Base-by-base conservation (phyloP, 2,329 filamentous ascomycete species). In the Cadophora sp. region DNA sequence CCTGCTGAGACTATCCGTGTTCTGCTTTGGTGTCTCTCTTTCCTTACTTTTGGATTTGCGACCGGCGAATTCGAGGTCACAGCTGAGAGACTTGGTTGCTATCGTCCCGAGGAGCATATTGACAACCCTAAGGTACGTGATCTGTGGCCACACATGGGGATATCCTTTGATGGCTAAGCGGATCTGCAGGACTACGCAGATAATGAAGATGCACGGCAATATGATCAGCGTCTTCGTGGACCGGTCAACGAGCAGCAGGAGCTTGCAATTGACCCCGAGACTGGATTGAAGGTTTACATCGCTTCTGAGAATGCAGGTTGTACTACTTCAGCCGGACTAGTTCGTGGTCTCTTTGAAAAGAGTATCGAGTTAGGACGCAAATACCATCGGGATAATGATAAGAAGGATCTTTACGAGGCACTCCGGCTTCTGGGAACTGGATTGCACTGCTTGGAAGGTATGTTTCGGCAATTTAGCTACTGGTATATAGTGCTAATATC, bases 271-370 rank as follows among this genome's bases (percentile, higher is more conserved):
- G 92, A 97, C 73, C 85, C 86, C 2, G 82, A 87, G 67, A 89
- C 89, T 9, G 91, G 91, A 75, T 85, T 97, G 81, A 97, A 97
- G 82, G 94, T 93, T 79, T 97, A 97, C 81, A 97, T 97, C 79
- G 93, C 94, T 56, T 93, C 93, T 68, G 94, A 97, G 79, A 82
- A 87, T 65, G 80, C 86, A 66, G 86, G 87, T 53, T 95, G 96
- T 78, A 91, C 91, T 79, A 97, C 91, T 51, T 96, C 92, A 50
- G 91, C 93, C 65, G 84, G 84, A 60, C 87, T 95, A 74, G 87
- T 97, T 69, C 88, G 91, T 62, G 84, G 86, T 69, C 87, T 95
- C 1, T 91, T 97, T n/a, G 65, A 67, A 71, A 81, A 85, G 69
- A 92, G 87, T 75, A 93, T 97, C 73, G 85, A 95, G 74, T 86